A percentile compares a stretch with the other conserved stretches of the same genome.
Evolutionary conservation across 345 rosid species (phyloP).

Genomic region (Acer yangbiense): DNA sequence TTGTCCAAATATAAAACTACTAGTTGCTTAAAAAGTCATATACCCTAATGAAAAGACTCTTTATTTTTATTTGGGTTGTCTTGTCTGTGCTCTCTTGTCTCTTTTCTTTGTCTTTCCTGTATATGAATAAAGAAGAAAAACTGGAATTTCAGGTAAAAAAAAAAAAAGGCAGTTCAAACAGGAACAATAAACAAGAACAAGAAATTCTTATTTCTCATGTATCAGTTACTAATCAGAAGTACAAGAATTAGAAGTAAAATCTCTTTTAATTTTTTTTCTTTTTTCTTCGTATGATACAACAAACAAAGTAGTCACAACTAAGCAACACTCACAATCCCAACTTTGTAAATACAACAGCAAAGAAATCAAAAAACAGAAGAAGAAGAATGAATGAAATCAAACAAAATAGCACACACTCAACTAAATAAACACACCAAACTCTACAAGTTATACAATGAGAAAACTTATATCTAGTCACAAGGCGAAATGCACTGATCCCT

Average conservation of each 20-base stretch:
- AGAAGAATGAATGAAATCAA: conserved; percentile 19
- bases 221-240: not conserved
- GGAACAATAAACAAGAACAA: not conserved
- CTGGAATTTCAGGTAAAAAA: not conserved
- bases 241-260: not conserved
- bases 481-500: not conserved
- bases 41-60: not conserved
- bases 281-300: conserved; percentile 2
- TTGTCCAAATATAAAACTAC: not conserved
- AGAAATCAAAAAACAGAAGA: not conserved
- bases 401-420: conserved; percentile 8
- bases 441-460: conserved; percentile 4
- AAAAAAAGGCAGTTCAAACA: too few species aligned
- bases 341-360: conserved; percentile 4
- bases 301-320: not conserved
- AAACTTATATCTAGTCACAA: not conserved
- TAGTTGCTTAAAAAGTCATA: not conserved
- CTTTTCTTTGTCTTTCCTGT: not conserved
- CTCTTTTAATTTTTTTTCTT: not conserved
- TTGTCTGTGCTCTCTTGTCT: too few species aligned
- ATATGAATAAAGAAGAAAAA: not conserved
- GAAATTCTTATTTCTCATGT: not conserved
- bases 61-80: not conserved
- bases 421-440: conserved; percentile 10
- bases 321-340: not conserved